Conservation (phyloP, 805 yeast genomes). For the Ogataea salicorniae region DNA sequence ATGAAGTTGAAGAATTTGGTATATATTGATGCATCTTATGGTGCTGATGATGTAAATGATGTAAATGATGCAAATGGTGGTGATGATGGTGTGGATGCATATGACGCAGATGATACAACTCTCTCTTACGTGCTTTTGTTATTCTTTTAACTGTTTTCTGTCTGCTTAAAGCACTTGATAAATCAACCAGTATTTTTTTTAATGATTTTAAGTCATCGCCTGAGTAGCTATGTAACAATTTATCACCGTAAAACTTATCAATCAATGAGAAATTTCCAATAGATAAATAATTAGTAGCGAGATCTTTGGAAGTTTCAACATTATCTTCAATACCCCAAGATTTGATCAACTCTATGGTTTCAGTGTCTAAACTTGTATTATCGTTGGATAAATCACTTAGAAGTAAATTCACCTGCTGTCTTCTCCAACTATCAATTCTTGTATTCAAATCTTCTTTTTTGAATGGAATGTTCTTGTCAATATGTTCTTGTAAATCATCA, state of each 20-base stretch:
- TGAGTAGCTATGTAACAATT: conserved; percentile 15
- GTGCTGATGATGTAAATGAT: conserved; percentile 1
- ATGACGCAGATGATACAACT: background rate
- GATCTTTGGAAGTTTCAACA: background rate
- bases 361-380: conserved; percentile 9
- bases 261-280: background rate
- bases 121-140: background rate
- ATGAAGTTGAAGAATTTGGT: background rate
- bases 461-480: conserved; percentile 10
- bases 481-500: conserved; percentile 24
- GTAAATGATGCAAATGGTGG: background rate
- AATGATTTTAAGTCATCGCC: conserved; percentile 19
- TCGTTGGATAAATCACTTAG: conserved; percentile 16
- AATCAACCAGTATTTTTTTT: conserved; percentile 14
- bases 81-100: background rate
- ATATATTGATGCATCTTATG: background rate
- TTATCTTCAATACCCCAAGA: conserved; percentile 30
- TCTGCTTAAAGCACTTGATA: conserved; percentile 17
- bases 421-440: conserved; percentile 29
- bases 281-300: background rate
- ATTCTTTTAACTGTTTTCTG: conserved; percentile 1
- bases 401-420: conserved; percentile 23
- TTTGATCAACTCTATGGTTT: conserved; percentile 23
- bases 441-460: conserved; percentile 22
- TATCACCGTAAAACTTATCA: conserved; percentile 18